phyloP scores from a whole-genome alignment of 2,329 filamentous ascomycete species.

The Trichoderma citrinoviride region DNA sequence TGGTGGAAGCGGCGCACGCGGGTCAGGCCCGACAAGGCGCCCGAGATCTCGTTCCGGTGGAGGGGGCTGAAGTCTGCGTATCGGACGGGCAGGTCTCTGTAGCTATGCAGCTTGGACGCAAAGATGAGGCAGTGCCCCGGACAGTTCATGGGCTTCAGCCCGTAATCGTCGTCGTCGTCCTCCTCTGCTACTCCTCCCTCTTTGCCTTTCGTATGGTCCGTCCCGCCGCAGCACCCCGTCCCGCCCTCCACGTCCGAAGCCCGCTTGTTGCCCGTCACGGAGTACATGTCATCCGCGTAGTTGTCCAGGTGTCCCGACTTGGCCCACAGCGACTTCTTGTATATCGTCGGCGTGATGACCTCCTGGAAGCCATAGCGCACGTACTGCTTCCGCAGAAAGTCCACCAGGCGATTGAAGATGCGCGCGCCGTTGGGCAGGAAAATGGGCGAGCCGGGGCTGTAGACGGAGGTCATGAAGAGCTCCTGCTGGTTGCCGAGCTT shows the following conservation, averaged over 20 bases:
- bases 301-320: slow-evolving; percentile 85
- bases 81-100: slow-evolving; percentile 76
- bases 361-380: slow-evolving; percentile 82
- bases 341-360: slow-evolving; percentile 86
- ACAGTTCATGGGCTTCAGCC: slow-evolving; percentile 91
- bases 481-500: slow-evolving; percentile 63
- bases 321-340: slow-evolving; percentile 84
- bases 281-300: slow-evolving; percentile 90
- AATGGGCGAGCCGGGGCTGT: slow-evolving; percentile 82
- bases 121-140: slow-evolving; percentile 86
- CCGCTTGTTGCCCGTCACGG: slow-evolving; percentile 58
- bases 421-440: slow-evolving; percentile 79
- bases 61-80: slow-evolving; percentile 85
- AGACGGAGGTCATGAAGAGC: slow-evolving; percentile 74
- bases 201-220: slow-evolving; percentile 26
- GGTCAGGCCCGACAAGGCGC: slow-evolving; percentile 76
- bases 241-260: slow-evolving; percentile 6
- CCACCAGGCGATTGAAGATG: slow-evolving; percentile 79
- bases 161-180: slow-evolving; percentile 71
- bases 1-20: slow-evolving; percentile 85
- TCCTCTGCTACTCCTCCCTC: slow-evolving; percentile 52
- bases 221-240: slow-evolving; percentile 36
- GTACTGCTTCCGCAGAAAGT: slow-evolving; percentile 81
- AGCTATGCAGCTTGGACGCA: slow-evolving; percentile 67
- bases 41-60: slow-evolving; percentile 83